Evolutionary conservation across 2,329 filamentous ascomycete species (phyloP), one percentile per base, ranked within the genome.

Genomic region (Cladophialophora yegresii): DNA sequence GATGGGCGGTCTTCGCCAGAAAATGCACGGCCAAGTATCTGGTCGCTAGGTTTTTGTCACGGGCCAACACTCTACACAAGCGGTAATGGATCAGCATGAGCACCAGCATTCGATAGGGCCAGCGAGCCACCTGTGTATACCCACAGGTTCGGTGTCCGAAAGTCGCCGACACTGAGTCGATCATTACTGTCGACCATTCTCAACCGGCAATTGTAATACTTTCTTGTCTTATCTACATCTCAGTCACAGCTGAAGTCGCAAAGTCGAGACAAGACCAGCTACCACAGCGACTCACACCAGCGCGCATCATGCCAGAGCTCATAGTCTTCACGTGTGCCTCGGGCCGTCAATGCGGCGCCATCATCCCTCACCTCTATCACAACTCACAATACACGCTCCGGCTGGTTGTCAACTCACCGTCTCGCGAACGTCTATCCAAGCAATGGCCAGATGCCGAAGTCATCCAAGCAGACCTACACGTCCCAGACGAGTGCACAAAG

Each of bases 281-380:
- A 12, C n/a, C 40, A 43, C 40, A 43, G 10, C 40, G 40, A n/a
- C 40, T 43, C 3, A n/a, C n/a, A 32, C 20, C 22, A 32, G 8
- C 10, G 16, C 51, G 26, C n/a, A 54, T 5, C 4, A 26, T 22
- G 53, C 16, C 53, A 20, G 61, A 58, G 9, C 43, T 63, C 28
- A 54, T 80, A 30, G 72, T 77, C 32, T 65, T 80, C 28, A 78
- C 76, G 43, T 76, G 73, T 59, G 75, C 77, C 4, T 72, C 72
- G 23, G 77, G 77, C 53, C 78, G 77, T 57, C 77, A 79, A 69
- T 71, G 72, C 64, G 65, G 70, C 7, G 66, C 68, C 2, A 71
- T 79, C 30, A 72, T 79, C 40, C 76, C 76, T 6, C 70, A 75
- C 2, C 67, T 80, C 10, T 65, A 72, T 16, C 4, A n/a, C 1